phyloP scores from a whole-genome alignment of 2,329 filamentous ascomycete species.

The Huntiella moniliformis region DNA sequence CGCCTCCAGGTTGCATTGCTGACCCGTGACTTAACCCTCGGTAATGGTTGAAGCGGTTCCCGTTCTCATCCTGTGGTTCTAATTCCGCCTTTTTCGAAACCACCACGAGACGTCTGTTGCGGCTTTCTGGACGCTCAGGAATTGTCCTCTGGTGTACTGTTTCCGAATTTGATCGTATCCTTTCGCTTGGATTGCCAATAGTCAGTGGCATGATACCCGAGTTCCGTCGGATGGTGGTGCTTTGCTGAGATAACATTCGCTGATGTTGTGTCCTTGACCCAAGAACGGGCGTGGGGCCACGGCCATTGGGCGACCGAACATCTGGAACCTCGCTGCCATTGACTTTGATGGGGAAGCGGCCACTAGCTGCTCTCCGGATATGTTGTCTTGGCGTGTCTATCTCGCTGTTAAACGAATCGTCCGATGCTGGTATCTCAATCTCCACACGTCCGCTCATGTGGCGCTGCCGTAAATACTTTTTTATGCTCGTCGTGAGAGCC shows the following conservation, averaged over 20 bases:
- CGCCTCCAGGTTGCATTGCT: slow-evolving; percentile 39
- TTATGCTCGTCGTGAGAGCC: slow-evolving; percentile 40
- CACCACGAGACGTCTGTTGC: slow-evolving; percentile 45
- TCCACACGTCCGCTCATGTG: slow-evolving; percentile 33
- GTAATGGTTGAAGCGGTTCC: slow-evolving; percentile 44
- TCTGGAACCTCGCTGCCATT: slow-evolving; percentile 53
- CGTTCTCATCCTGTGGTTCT: slow-evolving; percentile 40
- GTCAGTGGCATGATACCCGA: slow-evolving; percentile 47
- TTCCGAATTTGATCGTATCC: slow-evolving; percentile 47
- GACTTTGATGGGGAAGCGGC: slow-evolving; percentile 51
- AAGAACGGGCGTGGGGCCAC: slow-evolving; percentile 44
- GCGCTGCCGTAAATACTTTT: slow-evolving; percentile 38
- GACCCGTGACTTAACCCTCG: slow-evolving; percentile 50
- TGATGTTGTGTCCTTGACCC: slow-evolving; percentile 60
- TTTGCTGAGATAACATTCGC: slow-evolving; percentile 53
- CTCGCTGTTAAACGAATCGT: slow-evolving; percentile 50
- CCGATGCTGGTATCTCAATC: slow-evolving; percentile 34
- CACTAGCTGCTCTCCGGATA: slow-evolving; percentile 42
- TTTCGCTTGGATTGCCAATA: slow-evolving; percentile 51
- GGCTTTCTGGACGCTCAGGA: slow-evolving; percentile 32
- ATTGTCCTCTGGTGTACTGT: slow-evolving; percentile 29
- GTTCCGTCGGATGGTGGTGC: slow-evolving; percentile 41
- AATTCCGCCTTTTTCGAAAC: slow-evolving; percentile 43
- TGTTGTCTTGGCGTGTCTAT: slow-evolving; percentile 62
- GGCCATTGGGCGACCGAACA: slow-evolving; percentile 43